These are phyloP conservation scores for Cercospora zeae-maydis DNA, from an alignment of 2,329 filamentous ascomycete genomes.

Conservation along the genomic window DNA sequence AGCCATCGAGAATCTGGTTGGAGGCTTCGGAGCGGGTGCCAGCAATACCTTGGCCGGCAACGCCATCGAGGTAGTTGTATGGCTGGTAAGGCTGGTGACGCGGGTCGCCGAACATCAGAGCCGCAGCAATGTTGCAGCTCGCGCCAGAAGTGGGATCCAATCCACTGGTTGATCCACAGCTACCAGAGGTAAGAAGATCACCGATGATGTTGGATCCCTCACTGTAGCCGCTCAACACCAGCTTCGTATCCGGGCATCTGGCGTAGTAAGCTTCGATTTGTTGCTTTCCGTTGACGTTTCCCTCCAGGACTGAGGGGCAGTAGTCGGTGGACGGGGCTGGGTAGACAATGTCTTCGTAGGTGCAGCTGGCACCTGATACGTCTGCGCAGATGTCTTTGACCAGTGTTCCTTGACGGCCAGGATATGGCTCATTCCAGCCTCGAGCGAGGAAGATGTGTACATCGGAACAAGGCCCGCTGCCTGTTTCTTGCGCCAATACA, in stretches of 20 bases:
- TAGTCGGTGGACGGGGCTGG: slow-evolving; percentile 32
- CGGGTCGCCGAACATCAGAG: slow-evolving; percentile 31
- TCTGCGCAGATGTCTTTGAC: slow-evolving; percentile 25
- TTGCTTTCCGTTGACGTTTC: slow-evolving; percentile 36
- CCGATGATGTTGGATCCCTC: slow-evolving; percentile 41
- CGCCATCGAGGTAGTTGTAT: slow-evolving; percentile 32
- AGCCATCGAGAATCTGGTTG: slow-evolving; percentile 26
- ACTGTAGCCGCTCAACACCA: slow-evolving; percentile 45
- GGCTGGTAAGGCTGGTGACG: slow-evolving; percentile 31
- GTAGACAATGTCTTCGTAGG: slow-evolving; percentile 26
- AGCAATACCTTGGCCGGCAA: slow-evolving; percentile 25
- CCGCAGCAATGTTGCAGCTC: slow-evolving; percentile 25
- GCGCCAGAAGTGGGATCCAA: slow-evolving; percentile 30
- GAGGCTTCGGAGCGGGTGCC: slow-evolving; percentile 33
- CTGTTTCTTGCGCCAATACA: slow-evolving; percentile 13
- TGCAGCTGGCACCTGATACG: slow-evolving; percentile 19
- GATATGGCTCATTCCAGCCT: slow-evolving; percentile 27
- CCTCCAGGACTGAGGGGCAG: slow-evolving; percentile 40
- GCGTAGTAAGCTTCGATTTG: slow-evolving; percentile 43
- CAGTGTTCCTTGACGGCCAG: slow-evolving; percentile 22
- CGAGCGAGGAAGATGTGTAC: slow-evolving; percentile 26
- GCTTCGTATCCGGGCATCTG: slow-evolving; percentile 41
- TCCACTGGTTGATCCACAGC: slow-evolving; percentile 37
- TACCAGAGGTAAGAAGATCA: slow-evolving; percentile 32
- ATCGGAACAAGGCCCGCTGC: slow-evolving; percentile 23